Evolutionary conservation across 176 grass and related monocot species (phyloP), one percentile per base, ranked within the genome.

Genomic region (Thinopyrum elongatum): DNA sequence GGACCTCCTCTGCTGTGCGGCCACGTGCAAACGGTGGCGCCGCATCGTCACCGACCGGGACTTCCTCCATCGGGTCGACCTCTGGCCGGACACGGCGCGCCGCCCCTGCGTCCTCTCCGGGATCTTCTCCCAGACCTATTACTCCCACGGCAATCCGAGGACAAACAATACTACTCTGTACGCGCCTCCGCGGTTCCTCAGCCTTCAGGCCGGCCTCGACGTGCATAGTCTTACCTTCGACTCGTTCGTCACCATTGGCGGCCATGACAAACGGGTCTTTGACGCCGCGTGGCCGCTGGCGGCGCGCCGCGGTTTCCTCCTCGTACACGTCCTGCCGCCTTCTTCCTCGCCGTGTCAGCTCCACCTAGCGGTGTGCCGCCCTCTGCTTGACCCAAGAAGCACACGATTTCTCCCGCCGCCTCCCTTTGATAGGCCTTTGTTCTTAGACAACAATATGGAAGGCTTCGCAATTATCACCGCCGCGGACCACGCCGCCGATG

Each of bases 151-250:
- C 15, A 55, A 55, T 55, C 2, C 2, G 2, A 55, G 0, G 51
- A 55, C 51, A 55, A 19, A 55, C 0, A 0, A 17, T 55, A 19
- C 6, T 39, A 34, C 4, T 12, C 0, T 0, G 0, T 55, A 55
- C 6, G 0, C 0, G 5, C 51, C 51, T 55, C 51, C 51, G 0
- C 51, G 17, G 51, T 55, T 55, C 51, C 17, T 55, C 0, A 55
- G 51, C 51, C 17, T 55, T 55, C 51, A 55, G 51, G 51, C 51
- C 5, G 17, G 51, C 51, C 51, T 55, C 6, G 51, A 55, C 51
- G 6, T 7, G 17, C 51, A 55, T 53, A 15, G 1, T 55, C 2
- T 6, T 55, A 55, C 17, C 16, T 55, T 55, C 2, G 51, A 55
- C 51, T 55, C 51, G 0, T 21, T 19, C 51, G 51, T 55, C 51